These are phyloP conservation scores for Floccularia luteovirens DNA, from an alignment of 768 basidiomycete species.

Conservation along the genomic window DNA sequence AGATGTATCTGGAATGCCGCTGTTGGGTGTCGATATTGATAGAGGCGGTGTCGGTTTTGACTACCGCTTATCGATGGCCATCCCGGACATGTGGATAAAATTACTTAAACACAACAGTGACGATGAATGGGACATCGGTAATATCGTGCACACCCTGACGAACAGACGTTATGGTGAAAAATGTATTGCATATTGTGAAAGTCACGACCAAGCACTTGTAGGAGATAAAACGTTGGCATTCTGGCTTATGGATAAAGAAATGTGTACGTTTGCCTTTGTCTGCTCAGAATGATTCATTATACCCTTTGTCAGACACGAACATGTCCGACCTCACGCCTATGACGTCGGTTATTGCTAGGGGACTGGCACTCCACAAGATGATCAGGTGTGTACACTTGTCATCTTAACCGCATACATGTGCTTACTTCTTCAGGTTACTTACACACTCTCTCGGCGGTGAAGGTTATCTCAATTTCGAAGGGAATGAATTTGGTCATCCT, in stretches of 20 bases:
- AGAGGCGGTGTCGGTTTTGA: slow-evolving; percentile 95
- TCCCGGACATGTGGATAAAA: slow-evolving; percentile 99
- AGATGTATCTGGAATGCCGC: slow-evolving; percentile 98
- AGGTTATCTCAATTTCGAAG: slow-evolving; percentile 96
- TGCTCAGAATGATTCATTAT: neutral
- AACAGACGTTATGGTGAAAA: slow-evolving; percentile 88
- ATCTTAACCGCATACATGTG: neutral
- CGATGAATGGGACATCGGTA: slow-evolving; percentile 79
- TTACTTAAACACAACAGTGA: slow-evolving; percentile 88
- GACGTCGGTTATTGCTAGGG: slow-evolving; percentile 83
- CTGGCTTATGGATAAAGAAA: slow-evolving; percentile 99
- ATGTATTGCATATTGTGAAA: slow-evolving; percentile 90
- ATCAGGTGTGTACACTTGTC: slow-evolving; percentile 57
- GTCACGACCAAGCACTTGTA: slow-evolving; percentile 96
- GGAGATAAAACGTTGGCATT: slow-evolving; percentile 99
- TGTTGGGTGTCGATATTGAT: slow-evolving; percentile 71
- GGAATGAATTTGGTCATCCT: slow-evolving; percentile 97
- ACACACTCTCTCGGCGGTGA: slow-evolving; percentile 94
- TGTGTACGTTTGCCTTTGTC: slow-evolving; percentile 59
- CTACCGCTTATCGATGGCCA: slow-evolving; percentile 96
- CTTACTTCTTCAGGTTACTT: slow-evolving; percentile 49
- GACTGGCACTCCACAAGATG: slow-evolving; percentile 93
- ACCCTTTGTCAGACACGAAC: slow-evolving; percentile 58
- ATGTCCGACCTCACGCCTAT: slow-evolving; percentile 85
- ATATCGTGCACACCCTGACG: slow-evolving; percentile 83